Evolutionary conservation across 306 rosid species (phyloP).

Genomic region (Astragalus membranaceus): DNA sequence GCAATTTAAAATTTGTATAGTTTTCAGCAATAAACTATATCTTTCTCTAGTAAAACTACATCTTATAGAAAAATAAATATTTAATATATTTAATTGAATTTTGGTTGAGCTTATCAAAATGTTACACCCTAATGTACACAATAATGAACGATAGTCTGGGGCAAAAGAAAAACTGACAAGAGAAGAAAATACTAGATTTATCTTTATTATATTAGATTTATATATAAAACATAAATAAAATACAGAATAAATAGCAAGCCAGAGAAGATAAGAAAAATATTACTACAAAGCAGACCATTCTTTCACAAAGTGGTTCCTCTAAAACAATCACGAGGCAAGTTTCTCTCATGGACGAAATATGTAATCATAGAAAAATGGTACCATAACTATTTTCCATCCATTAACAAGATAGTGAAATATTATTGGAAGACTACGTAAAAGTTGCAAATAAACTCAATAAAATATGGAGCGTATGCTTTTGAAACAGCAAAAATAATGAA

Average conservation of each 20-base stretch:
- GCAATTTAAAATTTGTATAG: no score
- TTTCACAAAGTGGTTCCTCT: neutral
- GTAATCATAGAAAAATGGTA: neutral
- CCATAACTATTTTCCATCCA: neutral
- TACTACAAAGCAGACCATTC: neutral
- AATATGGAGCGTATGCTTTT: neutral
- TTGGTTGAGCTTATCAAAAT: neutral
- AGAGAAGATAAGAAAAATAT: neutral
- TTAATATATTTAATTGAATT: neutral
- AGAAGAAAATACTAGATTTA: neutral
- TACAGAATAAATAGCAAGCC: neutral
- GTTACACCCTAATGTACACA: neutral
- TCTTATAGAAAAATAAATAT: neutral
- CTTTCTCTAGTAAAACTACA: neutral
- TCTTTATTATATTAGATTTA: no score
- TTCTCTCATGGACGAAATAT: neutral
- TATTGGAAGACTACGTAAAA: neutral
- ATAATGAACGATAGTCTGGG: neutral
- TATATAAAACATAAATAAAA: neutral
- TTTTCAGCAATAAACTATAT: neutral
- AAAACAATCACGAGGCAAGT: neutral
- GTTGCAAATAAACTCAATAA: neutral
- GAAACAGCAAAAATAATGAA: neutral
- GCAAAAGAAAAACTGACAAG: neutral
- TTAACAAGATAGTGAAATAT: neutral